A percentile compares a stretch with the other conserved stretches of the same genome.
phyloP scores from a whole-genome alignment of 1,139 yeast genomes.

The Suhomyces guaymorum region DNA sequence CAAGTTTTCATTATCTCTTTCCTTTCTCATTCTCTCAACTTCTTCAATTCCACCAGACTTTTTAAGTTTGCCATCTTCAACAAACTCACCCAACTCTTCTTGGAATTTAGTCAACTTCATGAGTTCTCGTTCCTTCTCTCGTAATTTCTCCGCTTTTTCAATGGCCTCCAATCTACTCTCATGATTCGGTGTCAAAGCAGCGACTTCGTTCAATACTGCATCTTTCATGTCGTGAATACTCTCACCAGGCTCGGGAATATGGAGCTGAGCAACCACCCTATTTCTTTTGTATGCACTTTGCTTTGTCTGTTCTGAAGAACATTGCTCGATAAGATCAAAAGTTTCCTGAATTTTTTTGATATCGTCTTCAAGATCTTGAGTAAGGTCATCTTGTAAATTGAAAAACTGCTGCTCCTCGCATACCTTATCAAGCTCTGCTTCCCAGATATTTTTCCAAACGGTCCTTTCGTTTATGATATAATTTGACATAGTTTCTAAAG shows the following conservation, averaged over 20 bases:
- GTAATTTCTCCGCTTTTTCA: constrained; percentile 76
- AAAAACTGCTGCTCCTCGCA: constrained; percentile 94
- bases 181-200: constrained; percentile 78
- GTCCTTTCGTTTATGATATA: constrained; percentile 73
- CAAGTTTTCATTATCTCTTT: constrained; percentile 68
- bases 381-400: constrained; percentile 83
- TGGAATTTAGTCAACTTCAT: constrained; percentile 66
- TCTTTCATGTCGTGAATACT: constrained; percentile 68
- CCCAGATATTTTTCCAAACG: constrained; percentile 92
- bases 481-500: constrained; percentile 54
- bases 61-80: constrained; percentile 70
- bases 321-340: constrained; percentile 74
- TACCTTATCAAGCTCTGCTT: constrained; percentile 81
- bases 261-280: constrained; percentile 40
- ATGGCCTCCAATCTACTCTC: constrained; percentile 85
- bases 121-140: constrained; percentile 70
- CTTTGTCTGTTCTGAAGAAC: constrained; percentile 72
- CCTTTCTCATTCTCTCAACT: constrained; percentile 65
- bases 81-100: constrained; percentile 86
- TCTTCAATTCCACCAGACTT: constrained; percentile 89
- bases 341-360: constrained; percentile 79
- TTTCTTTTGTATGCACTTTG: constrained; percentile 32
- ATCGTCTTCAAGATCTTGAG: constrained; percentile 79
- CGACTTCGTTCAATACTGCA: constrained; percentile 79
- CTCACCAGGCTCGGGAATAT: constrained; percentile 66